Conservation (phyloP, 352 stramenopile genomes). For the Phytophthora fragariaefolia region DNA sequence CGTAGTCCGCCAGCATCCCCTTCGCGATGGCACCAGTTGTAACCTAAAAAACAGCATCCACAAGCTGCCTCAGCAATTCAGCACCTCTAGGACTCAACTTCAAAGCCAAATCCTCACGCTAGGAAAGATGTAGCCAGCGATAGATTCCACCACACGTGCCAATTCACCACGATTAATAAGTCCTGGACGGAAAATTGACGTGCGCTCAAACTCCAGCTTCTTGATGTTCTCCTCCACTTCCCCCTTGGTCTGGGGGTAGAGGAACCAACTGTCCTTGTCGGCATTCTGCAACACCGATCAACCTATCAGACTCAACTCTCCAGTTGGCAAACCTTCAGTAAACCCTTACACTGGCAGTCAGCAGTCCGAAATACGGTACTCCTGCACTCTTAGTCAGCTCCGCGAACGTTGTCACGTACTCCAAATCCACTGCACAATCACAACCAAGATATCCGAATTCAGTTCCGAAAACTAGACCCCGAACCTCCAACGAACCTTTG, state of each 20-base stretch:
- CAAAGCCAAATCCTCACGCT: constrained; percentile 36
- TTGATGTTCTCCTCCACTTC: constrained; percentile 69
- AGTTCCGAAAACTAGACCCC: constrained; percentile 1
- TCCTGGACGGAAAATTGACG: constrained; percentile 63
- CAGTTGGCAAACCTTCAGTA: not conserved
- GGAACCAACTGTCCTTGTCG: constrained; percentile 77
- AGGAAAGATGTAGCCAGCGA: constrained; percentile 50
- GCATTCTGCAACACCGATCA: constrained; percentile 37
- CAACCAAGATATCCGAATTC: not conserved
- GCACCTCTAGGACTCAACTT: not conserved
- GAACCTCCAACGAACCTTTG: constrained; percentile 41
- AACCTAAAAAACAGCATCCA: constrained; percentile 37
- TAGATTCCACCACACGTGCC: constrained; percentile 54
- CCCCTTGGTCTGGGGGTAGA: constrained; percentile 78
- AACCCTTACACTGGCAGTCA: constrained; percentile 56
- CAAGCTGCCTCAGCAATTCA: not conserved
- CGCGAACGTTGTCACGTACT: constrained; percentile 63
- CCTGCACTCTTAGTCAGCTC: constrained; percentile 48
- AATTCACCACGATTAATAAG: constrained; percentile 65
- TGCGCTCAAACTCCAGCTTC: constrained; percentile 55
- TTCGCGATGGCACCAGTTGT: constrained; percentile 58
- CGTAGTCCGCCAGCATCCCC: constrained; percentile 69
- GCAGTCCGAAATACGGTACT: constrained; percentile 66
- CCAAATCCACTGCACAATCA: constrained; percentile 57
- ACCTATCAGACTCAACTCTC: not conserved